These are phyloP conservation scores for Termitomyces titanicus DNA, from an alignment of 768 basidiomycete species.

Conservation along the genomic window DNA sequence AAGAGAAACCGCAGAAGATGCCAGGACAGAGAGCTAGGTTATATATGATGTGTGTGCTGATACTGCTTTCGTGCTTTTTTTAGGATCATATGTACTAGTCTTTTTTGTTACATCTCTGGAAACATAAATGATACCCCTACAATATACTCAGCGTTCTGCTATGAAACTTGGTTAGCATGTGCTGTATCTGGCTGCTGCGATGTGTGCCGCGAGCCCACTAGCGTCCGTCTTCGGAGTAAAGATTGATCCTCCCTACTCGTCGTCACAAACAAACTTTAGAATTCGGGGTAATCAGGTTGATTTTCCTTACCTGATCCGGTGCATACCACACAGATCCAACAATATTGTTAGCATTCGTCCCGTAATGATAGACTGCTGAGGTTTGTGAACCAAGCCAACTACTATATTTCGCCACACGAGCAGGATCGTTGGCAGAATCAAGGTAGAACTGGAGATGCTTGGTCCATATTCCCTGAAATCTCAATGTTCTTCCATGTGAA, in stretches of 20 bases:
- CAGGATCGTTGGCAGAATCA: conserved; percentile 37
- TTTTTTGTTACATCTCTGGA: background rate
- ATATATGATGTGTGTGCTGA: conserved; percentile 3
- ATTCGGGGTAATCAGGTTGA: background rate
- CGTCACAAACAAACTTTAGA: background rate
- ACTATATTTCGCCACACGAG: conserved; percentile 41
- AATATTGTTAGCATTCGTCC: conserved; percentile 33
- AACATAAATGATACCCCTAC: conserved; percentile 10
- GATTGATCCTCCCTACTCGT: conserved; percentile 34
- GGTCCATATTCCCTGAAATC: conserved; percentile 45
- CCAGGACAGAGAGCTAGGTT: conserved; percentile 20
- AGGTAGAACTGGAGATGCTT: conserved; percentile 51
- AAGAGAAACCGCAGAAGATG: conserved; percentile 23
- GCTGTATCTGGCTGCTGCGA: conserved; percentile 41
- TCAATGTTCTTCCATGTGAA: background rate
- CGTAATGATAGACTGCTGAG: conserved; percentile 41
- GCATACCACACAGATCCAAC: conserved; percentile 47
- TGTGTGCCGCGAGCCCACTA: conserved; percentile 38
- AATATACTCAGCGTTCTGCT: background rate
- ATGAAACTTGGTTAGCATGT: conserved; percentile 25
- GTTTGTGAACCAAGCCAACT: conserved; percentile 36
- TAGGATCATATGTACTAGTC: conserved; percentile 10
- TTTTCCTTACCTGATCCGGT: conserved; percentile 30
- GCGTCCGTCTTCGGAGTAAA: conserved; percentile 43
- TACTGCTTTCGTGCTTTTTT: conserved; percentile 2